Evolutionary conservation across 768 basidiomycete genomes (phyloP), one percentile per base, ranked within the genome.

Genomic region (Leccinum truebloodii): DNA sequence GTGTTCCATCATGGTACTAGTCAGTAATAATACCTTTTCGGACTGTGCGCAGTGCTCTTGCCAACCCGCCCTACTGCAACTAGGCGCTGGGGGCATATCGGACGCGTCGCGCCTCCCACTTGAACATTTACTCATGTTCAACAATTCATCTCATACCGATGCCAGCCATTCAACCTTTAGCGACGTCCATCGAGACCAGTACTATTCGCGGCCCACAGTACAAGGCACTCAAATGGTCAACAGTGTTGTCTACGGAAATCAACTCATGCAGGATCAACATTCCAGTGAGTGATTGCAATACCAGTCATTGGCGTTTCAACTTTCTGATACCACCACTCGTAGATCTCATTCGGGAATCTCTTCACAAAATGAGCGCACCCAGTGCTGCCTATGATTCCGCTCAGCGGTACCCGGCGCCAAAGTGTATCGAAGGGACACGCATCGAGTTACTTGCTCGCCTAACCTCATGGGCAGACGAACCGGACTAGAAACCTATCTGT

Each of bases 361-460:
- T 69, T 32, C 60, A 48, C 1, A 69, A 59, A 34, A 60, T 55
- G 18, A 64, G 62, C 53, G 68, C 68, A 3, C 60, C 54, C 0
- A 67, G 68, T 32, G 68, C 68, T 37, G 48, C 65, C 6, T 55
- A 67, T 30, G 65, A 67, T 5, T 4, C 26, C 26, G 26, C 26
- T 6, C 26, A 26, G 35, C 65, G 68, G 2, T 48, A 63, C 51
- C 65, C 65, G 3, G 65, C 68, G 2, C 58, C 65, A 44, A 69
- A 60, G 41, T 69, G 68, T 48, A 62, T 67, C 30, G 68, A 66
- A 49, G 68, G 68, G 12, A 69, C 68, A 2, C 68, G 68, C 20
- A 13, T 56, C 57, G 68, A 65, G 34, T 39, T 70, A 5, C 63
- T 69, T 9, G 57, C 55, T 26, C 63, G 59, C 9, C 44, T 69